Conservation (phyloP, 805 yeast species). For the Sugiyamaella boreocaroliniensis region DNA sequence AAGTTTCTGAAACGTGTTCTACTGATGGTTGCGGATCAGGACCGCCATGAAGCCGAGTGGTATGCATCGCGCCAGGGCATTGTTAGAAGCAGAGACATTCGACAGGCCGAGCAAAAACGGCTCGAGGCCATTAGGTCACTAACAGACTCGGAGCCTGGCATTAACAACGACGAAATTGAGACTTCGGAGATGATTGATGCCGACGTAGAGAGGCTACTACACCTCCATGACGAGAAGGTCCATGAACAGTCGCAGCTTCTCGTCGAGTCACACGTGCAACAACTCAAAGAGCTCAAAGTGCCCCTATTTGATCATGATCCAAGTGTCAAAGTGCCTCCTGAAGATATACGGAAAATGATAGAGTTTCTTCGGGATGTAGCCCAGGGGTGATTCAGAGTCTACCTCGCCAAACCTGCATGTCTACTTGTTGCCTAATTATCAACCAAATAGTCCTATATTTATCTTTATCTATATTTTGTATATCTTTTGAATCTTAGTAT, state of each 20-base stretch:
- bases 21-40: slow-evolving; percentile 16
- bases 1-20: slow-evolving; percentile 9
- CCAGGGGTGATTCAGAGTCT: too few species aligned
- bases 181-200: background rate
- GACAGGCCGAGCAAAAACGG: background rate
- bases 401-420: slow-evolving; percentile 13
- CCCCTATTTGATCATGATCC: slow-evolving; percentile 17
- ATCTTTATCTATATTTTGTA: background rate
- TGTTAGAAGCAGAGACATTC: slow-evolving; percentile 6
- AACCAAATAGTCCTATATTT: background rate
- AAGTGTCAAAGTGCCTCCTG: background rate
- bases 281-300: slow-evolving; percentile 12
- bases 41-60: slow-evolving; percentile 16
- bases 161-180: background rate
- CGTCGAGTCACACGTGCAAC: slow-evolving; percentile 4
- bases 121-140: background rate
- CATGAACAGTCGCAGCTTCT: slow-evolving; percentile 7
- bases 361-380: slow-evolving; percentile 4
- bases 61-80: slow-evolving; percentile 10
- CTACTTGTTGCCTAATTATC: too few species aligned
- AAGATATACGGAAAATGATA: slow-evolving; percentile 15
- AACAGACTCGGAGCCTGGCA: background rate
- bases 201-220: slow-evolving; percentile 7
- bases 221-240: slow-evolving; percentile 11
- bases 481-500: too few species aligned